Percentiles rank a stretch among this genome's conserved stretches.
Evolutionary conservation across 2,329 filamentous ascomycete genomes (phyloP).

Genomic region (Talaromyces marneffei): DNA sequence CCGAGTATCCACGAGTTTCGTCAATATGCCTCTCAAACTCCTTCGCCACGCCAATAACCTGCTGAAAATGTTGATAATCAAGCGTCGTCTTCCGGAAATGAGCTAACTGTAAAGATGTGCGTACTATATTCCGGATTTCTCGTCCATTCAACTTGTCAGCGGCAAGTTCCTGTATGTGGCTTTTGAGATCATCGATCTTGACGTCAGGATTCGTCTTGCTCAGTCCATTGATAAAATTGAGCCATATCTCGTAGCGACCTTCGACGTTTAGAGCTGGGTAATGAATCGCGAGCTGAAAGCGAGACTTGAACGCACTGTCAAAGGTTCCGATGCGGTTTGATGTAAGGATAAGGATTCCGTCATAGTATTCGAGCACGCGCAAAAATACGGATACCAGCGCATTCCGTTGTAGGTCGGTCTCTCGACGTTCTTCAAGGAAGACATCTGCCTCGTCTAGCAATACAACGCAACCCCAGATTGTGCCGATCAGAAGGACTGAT

Average conservation of each 20-base stretch:
- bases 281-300: not conserved
- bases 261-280: constrained; percentile 13
- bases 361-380: constrained; percentile 34
- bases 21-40: constrained; percentile 1
- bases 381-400: constrained; percentile 26
- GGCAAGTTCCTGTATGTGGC: not conserved
- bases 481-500: constrained; percentile 16
- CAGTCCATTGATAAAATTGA: not conserved
- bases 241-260: not conserved
- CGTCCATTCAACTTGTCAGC: not conserved
- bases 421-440: not conserved
- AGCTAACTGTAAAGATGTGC: not conserved
- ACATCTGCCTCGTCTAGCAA: not conserved
- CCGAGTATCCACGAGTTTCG: not conserved
- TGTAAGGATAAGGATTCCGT: constrained; percentile 35
- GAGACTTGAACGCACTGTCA: constrained; percentile 34
- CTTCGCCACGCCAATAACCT: not conserved
- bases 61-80: not conserved
- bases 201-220: not conserved
- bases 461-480: constrained; percentile 14
- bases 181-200: not conserved
- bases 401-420: not conserved
- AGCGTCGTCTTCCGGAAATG: not conserved
- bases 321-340: constrained; percentile 31
- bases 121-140: not conserved